Conservation (phyloP, 345 rosid genomes). For the Linum tenue region DNA sequence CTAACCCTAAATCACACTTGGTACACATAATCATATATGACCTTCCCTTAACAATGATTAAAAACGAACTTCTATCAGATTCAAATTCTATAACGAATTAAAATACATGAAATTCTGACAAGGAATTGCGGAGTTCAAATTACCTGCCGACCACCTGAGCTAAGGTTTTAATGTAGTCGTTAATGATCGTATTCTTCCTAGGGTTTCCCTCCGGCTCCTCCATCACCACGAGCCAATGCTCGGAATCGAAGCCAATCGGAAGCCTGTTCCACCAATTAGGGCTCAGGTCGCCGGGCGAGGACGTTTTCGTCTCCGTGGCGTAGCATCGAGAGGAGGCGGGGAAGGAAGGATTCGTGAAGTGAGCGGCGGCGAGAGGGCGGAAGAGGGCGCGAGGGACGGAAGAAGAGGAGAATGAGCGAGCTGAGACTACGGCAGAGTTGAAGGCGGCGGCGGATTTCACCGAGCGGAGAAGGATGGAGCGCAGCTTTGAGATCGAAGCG, state of each 20-base stretch:
- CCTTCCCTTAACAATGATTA: too few relatives aligned
- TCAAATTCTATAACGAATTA: too few relatives aligned
- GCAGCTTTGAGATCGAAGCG: too few relatives aligned
- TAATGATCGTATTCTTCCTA: conserved; percentile 79
- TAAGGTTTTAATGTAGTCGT: conserved; percentile 60
- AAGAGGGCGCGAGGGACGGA: neutral
- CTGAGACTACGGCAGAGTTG: too few relatives aligned
- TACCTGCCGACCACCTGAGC: conserved; percentile 71
- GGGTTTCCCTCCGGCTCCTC: conserved; percentile 54
- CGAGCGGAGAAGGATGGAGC: too few relatives aligned
- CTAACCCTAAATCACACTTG: neutral
- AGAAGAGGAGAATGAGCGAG: neutral
- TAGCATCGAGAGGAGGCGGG: conserved; percentile 14
- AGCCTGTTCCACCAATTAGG: conserved; percentile 94
- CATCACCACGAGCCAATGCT: conserved; percentile 91
- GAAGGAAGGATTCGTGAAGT: neutral
- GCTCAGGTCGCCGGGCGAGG: conserved; percentile 57
- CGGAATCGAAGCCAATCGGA: conserved; percentile 82
- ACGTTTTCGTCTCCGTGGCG: conserved; percentile 39
- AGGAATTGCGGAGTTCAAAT: neutral
- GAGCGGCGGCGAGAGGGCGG: conserved; percentile 4
- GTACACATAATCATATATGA: neutral
- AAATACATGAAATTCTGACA: too few relatives aligned
- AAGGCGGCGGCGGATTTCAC: too few relatives aligned
- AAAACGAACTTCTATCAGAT: too few relatives aligned